These are phyloP conservation scores for Auricularia sp. DNA, from an alignment of 768 basidiomycete genomes.

Conservation along the genomic window DNA sequence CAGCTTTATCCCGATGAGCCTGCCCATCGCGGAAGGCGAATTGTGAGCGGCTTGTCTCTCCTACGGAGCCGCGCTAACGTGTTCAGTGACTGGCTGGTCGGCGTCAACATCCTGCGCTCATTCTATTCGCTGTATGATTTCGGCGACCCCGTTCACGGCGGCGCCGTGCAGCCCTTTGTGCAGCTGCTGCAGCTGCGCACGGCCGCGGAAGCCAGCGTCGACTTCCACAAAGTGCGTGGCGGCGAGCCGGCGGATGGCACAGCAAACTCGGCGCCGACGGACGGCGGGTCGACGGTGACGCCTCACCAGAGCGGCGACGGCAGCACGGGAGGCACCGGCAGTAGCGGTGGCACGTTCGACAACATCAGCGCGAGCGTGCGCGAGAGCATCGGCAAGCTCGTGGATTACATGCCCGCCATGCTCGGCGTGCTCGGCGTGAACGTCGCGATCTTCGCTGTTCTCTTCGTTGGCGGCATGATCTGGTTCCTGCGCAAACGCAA, in stretches of 20 bases:
- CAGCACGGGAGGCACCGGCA: constrained; percentile 14
- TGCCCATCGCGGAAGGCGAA: constrained; percentile 50
- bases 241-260: constrained; percentile 49
- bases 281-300: background rate
- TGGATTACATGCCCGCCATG: constrained; percentile 60
- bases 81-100: constrained; percentile 69
- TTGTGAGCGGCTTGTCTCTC: constrained; percentile 39
- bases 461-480: constrained; percentile 44
- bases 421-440: constrained; percentile 71
- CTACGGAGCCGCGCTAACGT: constrained; percentile 7
- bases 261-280: constrained; percentile 16
- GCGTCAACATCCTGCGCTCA: constrained; percentile 75
- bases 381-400: constrained; percentile 51
- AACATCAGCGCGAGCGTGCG: constrained; percentile 49
- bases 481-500: constrained; percentile 7
- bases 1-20: constrained; percentile 58
- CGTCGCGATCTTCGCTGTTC: constrained; percentile 52
- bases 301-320: constrained; percentile 23
- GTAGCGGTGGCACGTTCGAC: constrained; percentile 30
- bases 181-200: constrained; percentile 55
- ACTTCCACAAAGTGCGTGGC: constrained; percentile 62
- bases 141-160: constrained; percentile 65
- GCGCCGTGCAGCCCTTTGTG: constrained; percentile 53
- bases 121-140: constrained; percentile 70
- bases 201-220: constrained; percentile 56